Conservation (phyloP, 768 basidiomycete genomes). For the Polyporus arcularius region DNA sequence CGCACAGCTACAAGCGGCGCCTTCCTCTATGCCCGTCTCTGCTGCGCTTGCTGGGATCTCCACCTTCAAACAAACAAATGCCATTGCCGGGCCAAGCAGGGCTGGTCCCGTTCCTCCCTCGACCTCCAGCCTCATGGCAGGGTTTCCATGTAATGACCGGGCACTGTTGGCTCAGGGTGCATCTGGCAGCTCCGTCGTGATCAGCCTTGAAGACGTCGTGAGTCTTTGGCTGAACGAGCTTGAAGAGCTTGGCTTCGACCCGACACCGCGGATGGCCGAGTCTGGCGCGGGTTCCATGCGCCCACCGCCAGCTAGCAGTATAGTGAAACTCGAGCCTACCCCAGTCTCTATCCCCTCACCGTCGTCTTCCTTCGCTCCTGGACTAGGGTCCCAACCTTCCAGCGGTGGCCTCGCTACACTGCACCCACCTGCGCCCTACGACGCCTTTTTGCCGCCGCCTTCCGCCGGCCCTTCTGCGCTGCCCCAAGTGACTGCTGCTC, state of each 20-base stretch:
- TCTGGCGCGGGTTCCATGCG: slow-evolving; percentile 17
- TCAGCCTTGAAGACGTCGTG: slow-evolving; percentile 58
- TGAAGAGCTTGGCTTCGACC: slow-evolving; percentile 36
- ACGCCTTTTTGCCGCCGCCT: slow-evolving; percentile 16
- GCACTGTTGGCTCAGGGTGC: slow-evolving; percentile 39
- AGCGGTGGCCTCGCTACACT: slow-evolving; percentile 5
- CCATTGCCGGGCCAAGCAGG: slow-evolving; percentile 12
- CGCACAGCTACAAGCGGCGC: slow-evolving; percentile 43
- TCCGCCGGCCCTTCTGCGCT: slow-evolving; percentile 15
- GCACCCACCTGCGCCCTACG: slow-evolving; percentile 18
- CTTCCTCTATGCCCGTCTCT: slow-evolving; percentile 20
- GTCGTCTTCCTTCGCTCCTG: slow-evolving; percentile 3
- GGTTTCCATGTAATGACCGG: slow-evolving; percentile 37
- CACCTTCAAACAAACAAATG: slow-evolving; percentile 14
- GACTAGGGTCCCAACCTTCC: background rate
- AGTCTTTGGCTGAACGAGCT: slow-evolving; percentile 63
- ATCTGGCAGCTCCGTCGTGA: slow-evolving; percentile 49
- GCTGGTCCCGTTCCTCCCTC: slow-evolving; percentile 1
- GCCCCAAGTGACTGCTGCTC: slow-evolving; percentile 38
- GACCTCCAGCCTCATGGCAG: slow-evolving; percentile 16
- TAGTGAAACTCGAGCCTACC: slow-evolving; percentile 39
- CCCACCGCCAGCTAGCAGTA: slow-evolving; percentile 7
- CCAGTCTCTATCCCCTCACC: slow-evolving; percentile 28
- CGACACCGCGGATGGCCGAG: slow-evolving; percentile 18
- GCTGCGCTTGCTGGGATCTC: slow-evolving; percentile 17